Conservation (phyloP, 176 grass and related monocot genomes). For the Thalia dealbata region DNA sequence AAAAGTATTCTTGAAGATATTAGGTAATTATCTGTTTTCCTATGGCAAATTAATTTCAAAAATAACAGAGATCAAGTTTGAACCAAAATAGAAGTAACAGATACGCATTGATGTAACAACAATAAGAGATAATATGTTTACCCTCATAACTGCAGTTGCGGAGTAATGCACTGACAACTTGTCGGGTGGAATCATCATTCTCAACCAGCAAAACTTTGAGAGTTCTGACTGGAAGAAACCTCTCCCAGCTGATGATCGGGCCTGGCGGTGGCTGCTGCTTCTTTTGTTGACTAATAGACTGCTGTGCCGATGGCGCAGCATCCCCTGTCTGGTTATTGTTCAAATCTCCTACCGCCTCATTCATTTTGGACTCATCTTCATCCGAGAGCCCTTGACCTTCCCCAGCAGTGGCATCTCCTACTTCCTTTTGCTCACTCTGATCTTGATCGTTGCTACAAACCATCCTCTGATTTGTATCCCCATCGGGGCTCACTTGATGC, state of each 20-base stretch:
- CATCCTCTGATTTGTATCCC: slow-evolving; percentile 19
- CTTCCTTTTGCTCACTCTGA: slow-evolving; percentile 4
- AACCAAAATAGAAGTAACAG: neutral
- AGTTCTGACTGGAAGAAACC: slow-evolving; percentile 68
- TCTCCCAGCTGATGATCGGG: slow-evolving; percentile 49
- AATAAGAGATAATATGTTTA: slow-evolving; percentile 14
- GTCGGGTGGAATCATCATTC: slow-evolving; percentile 78
- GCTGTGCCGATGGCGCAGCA: neutral
- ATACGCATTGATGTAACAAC: neutral
- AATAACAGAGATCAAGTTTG: neutral
- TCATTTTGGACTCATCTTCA: slow-evolving; percentile 32
- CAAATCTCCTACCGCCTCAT: slow-evolving; percentile 21
- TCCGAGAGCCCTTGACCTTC: slow-evolving; percentile 28
- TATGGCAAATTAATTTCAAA: neutral
- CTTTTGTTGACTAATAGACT: slow-evolving; percentile 27
- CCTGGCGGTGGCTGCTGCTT: slow-evolving; percentile 21
- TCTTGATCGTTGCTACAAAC: slow-evolving; percentile 2
- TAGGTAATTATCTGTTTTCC: neutral
- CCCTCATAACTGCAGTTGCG: slow-evolving; percentile 89
- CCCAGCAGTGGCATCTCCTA: slow-evolving; percentile 9
- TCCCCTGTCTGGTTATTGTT: slow-evolving; percentile 14
- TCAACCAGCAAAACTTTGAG: slow-evolving; percentile 77
- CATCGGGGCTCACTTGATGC: slow-evolving; percentile 25
- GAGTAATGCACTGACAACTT: slow-evolving; percentile 78
- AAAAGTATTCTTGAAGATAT: neutral